A percentile compares a stretch with the other conserved stretches of the same genome.
phyloP scores from a whole-genome alignment of 495 filamentous ascomycete species.

The Xylaria curta region DNA sequence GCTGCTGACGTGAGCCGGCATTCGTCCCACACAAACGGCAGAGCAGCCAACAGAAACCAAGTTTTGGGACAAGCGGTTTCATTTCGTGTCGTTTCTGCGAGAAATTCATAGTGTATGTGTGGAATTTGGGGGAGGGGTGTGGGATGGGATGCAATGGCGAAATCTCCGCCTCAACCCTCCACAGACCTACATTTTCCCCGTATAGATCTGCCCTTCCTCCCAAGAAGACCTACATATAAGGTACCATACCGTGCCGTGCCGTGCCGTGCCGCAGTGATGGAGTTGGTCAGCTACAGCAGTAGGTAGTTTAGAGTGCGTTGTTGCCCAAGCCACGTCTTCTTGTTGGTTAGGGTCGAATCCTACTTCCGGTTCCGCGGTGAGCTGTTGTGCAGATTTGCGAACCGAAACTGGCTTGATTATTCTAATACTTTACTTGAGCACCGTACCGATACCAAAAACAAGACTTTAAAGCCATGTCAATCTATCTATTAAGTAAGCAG shows the following conservation, averaged over 20 bases:
- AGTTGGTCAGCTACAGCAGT: not conserved
- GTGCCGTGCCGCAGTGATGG: constrained; percentile 23
- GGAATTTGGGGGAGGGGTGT: not conserved
- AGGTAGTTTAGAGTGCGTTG: not conserved
- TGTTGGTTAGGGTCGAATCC: not conserved
- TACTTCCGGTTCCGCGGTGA: constrained; percentile 12
- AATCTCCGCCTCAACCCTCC: constrained; percentile 18
- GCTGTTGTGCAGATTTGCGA: not conserved
- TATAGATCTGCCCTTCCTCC: constrained; percentile 5
- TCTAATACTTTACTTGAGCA: not conserved
- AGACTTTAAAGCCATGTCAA: not conserved
- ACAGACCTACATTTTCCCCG: constrained; percentile 17
- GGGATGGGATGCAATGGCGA: constrained; percentile 1
- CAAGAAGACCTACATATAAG: constrained; percentile 14
- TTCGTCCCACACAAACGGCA: constrained; percentile 1
- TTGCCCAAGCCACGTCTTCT: not conserved
- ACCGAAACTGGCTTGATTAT: not conserved
- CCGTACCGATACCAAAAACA: not conserved
- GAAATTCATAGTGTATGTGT: constrained; percentile 3
- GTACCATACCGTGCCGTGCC: constrained; percentile 20
- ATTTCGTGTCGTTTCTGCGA: not conserved
- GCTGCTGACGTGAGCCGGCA: constrained; percentile 28
- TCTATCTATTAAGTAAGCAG: not conserved
- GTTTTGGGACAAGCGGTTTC: not conserved
- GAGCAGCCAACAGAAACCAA: constrained; percentile 6